phyloP scores from a whole-genome alignment of 208 protist species.

The Trypanosoma caninum region DNA sequence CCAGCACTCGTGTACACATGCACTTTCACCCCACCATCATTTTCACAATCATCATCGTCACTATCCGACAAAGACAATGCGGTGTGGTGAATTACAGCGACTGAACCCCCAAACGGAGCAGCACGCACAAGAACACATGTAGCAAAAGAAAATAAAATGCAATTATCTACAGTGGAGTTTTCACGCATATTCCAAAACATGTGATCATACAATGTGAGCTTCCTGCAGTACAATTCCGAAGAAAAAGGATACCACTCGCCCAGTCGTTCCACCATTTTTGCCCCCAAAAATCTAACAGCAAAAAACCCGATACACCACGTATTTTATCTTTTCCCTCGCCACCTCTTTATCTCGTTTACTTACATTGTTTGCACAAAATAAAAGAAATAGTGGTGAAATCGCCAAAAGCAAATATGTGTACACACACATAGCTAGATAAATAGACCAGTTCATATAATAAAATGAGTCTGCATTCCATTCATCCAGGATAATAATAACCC shows the following conservation, averaged over 20 bases:
- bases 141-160: constrained; percentile 21
- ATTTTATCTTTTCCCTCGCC: too few species aligned
- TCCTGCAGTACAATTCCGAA: constrained; percentile 31
- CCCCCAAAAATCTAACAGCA: too few species aligned
- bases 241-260: constrained; percentile 59
- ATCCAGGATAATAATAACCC: too few species aligned
- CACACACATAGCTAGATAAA: too few species aligned
- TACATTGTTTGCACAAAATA: too few species aligned
- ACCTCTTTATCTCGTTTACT: too few species aligned
- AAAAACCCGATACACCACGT: not conserved
- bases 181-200: constrained; percentile 26
- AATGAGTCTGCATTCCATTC: too few species aligned
- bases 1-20: constrained; percentile 37
- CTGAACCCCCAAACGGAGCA: constrained; percentile 40
- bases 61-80: too few species aligned
- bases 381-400: too few species aligned
- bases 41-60: not conserved
- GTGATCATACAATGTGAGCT: constrained; percentile 34
- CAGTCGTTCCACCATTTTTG: constrained; percentile 34
- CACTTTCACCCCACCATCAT: constrained; percentile 14
- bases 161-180: not conserved
- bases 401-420: too few species aligned
- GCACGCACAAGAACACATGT: constrained; percentile 8
- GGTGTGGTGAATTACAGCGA: constrained; percentile 20
- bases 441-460: too few species aligned